These are phyloP conservation scores for Schizothecium vesticola DNA, from an alignment of 495 filamentous ascomycete species.

Conservation along the genomic window DNA sequence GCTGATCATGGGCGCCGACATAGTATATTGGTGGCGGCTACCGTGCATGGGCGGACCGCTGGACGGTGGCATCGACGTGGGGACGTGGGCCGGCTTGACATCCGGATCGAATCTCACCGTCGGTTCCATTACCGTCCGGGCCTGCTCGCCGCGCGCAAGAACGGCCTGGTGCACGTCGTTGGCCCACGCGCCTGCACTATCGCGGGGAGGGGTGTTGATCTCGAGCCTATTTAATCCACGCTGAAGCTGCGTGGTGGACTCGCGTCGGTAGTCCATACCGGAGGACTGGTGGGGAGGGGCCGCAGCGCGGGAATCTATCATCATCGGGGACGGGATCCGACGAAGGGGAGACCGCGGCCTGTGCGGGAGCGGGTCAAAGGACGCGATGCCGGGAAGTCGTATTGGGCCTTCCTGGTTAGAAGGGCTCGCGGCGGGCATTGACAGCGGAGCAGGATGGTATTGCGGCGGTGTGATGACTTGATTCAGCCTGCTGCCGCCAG, in stretches of 20 bases:
- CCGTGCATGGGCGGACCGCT: slow-evolving; percentile 6
- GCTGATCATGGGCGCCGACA: slow-evolving; percentile 45
- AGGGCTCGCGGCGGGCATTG: slow-evolving; percentile 43
- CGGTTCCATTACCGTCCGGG: slow-evolving; percentile 29
- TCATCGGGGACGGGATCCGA: slow-evolving; percentile 63
- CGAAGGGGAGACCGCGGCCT: slow-evolving; percentile 58
- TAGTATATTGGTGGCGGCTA: slow-evolving; percentile 43
- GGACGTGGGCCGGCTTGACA: slow-evolving; percentile 11
- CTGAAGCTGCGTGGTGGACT: slow-evolving; percentile 57
- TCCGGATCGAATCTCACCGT: slow-evolving; percentile 45
- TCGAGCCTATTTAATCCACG: slow-evolving; percentile 69
- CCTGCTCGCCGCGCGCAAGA: slow-evolving; percentile 42
- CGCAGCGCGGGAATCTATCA: slow-evolving; percentile 49
- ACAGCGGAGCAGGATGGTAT: slow-evolving; percentile 53
- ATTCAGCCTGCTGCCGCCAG: slow-evolving; percentile 40
- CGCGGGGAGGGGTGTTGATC: slow-evolving; percentile 54
- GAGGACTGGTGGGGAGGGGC: slow-evolving; percentile 38
- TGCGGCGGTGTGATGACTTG: slow-evolving; percentile 54
- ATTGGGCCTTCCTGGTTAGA: slow-evolving; percentile 21
- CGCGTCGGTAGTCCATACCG: slow-evolving; percentile 53
- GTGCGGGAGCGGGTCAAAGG: slow-evolving; percentile 68
- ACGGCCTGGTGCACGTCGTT: slow-evolving; percentile 45
- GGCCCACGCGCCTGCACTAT: slow-evolving; percentile 49
- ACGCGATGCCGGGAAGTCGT: slow-evolving; percentile 77
- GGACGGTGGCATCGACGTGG: slow-evolving; percentile 10